These are phyloP conservation scores for Verticillium tricorpus DNA, from an alignment of 2,329 filamentous ascomycete genomes.

Conservation along the genomic window DNA sequence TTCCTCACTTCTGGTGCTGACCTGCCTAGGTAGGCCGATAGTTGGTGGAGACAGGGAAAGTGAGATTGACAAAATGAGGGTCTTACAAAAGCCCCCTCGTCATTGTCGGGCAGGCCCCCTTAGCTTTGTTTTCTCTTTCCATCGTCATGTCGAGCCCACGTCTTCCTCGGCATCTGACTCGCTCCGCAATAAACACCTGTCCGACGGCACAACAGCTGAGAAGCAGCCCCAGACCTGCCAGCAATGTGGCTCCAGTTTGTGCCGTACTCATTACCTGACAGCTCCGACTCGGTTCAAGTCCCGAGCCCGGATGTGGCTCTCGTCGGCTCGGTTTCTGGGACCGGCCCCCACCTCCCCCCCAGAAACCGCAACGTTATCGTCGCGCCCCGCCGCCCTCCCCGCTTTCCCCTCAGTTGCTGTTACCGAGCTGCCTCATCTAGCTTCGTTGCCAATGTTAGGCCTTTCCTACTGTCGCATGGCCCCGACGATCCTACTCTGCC, in stretches of 20 bases:
- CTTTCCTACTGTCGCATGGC: background rate
- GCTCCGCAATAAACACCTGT: background rate
- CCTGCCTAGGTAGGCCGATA: background rate
- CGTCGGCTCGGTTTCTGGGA: background rate
- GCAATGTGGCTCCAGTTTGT: background rate
- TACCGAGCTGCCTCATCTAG: slow-evolving; percentile 12
- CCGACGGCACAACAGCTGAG: background rate
- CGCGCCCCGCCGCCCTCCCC: slow-evolving; percentile 3
- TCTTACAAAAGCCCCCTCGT: background rate
- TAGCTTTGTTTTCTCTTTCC: too few relatives aligned
- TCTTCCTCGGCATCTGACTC: background rate
- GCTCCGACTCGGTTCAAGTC: background rate
- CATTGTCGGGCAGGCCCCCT: too few relatives aligned
- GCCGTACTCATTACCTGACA: background rate
- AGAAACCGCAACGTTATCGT: background rate
- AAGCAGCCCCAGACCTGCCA: too few relatives aligned
- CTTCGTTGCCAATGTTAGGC: slow-evolving; percentile 15
- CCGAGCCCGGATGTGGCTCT: background rate
- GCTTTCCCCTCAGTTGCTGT: slow-evolving; percentile 11
- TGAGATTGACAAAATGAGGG: background rate
- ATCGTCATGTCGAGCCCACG: background rate
- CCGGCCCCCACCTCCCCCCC: background rate
- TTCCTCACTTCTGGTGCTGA: background rate
- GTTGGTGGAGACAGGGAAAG: background rate
- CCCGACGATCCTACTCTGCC: background rate